These are phyloP conservation scores for Pyrenochaeta sp. DNA, from an alignment of 2,329 filamentous ascomycete species.

Conservation along the genomic window DNA sequence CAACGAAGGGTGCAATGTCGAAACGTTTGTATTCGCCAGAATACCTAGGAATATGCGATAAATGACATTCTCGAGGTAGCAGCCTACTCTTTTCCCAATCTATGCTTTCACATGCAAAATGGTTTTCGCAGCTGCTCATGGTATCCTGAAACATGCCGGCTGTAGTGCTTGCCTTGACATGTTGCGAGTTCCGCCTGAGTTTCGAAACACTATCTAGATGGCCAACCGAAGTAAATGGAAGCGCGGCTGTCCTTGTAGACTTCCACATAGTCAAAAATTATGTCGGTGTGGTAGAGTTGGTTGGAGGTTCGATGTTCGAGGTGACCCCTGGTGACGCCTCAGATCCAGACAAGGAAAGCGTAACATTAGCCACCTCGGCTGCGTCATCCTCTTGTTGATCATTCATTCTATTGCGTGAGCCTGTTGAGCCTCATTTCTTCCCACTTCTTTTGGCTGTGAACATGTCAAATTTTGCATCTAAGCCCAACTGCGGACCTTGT, in stretches of 20 bases:
- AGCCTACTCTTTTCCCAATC: neutral
- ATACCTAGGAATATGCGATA: neutral
- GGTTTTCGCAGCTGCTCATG: neutral
- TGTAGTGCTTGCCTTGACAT: neutral
- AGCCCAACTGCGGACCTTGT: constrained; percentile 12
- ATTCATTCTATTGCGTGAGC: neutral
- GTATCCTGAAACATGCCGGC: neutral
- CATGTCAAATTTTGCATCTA: constrained; percentile 5
- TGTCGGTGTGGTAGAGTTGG: too few species aligned
- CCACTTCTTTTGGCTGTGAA: constrained; percentile 9
- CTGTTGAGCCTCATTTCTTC: constrained; percentile 16
- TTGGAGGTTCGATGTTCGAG: neutral
- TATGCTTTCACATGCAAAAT: neutral
- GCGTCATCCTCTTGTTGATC: constrained; percentile 15
- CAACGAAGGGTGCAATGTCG: neutral
- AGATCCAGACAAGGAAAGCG: neutral
- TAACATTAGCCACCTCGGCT: constrained; percentile 11
- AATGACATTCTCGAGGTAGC: neutral
- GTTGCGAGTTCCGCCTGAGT: neutral
- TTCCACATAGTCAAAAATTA: too few species aligned
- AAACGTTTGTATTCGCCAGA: neutral
- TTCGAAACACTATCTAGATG: neutral
- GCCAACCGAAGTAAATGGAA: neutral
- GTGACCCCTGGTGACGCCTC: neutral
- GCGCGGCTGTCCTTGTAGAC: neutral